These are phyloP conservation scores for Boletus hoseneyae DNA, from an alignment of 1,284 basidiomycete genomes.

Conservation along the genomic window DNA sequence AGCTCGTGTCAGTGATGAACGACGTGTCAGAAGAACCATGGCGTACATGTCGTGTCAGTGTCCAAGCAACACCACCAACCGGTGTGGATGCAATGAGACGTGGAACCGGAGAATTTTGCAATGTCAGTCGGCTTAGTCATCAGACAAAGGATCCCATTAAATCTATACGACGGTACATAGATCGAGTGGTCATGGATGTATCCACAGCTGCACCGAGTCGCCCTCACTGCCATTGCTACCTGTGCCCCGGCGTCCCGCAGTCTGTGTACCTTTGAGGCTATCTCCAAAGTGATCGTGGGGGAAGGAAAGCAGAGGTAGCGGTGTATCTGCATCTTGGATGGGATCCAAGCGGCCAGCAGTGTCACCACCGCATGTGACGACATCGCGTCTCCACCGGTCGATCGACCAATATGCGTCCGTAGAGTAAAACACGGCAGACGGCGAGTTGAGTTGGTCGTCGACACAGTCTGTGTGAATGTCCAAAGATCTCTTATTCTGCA, in stretches of 20 bases:
- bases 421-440: constrained; percentile 8
- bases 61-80: constrained; percentile 1
- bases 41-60: constrained; percentile 17
- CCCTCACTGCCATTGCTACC: constrained; percentile 4
- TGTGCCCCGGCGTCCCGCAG: neutral
- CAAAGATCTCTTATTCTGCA: constrained; percentile 1
- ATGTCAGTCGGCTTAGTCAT: constrained; percentile 20
- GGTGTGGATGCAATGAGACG: constrained; percentile 4
- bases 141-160: neutral
- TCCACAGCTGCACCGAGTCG: constrained; percentile 16
- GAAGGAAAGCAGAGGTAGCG: constrained; percentile 15
- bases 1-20: neutral
- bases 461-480: constrained; percentile 1
- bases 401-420: constrained; percentile 21
- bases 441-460: constrained; percentile 1
- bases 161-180: neutral
- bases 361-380: constrained; percentile 7
- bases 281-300: constrained; percentile 2
- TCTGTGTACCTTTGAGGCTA: neutral
- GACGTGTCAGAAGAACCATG: neutral
- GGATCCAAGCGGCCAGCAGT: constrained; percentile 16
- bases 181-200: constrained; percentile 16
- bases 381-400: constrained; percentile 23
- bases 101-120: constrained; percentile 7
- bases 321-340: constrained; percentile 15